Conservation (phyloP, 768 basidiomycete genomes). For the Lactarius psammicola region DNA sequence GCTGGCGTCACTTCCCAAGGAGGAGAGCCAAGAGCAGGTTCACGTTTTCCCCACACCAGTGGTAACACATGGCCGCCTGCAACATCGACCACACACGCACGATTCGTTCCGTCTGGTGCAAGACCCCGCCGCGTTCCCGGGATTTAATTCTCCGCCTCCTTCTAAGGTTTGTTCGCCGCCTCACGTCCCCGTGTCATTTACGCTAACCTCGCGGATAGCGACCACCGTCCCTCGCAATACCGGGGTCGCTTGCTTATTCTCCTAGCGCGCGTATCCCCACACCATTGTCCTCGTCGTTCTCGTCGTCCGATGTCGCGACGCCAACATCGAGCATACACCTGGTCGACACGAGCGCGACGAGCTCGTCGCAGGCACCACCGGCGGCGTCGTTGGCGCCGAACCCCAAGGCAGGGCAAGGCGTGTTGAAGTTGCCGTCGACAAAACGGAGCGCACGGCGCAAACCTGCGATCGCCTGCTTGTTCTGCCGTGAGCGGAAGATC, state of each 20-base stretch:
- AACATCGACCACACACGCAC: slow-evolving; percentile 8
- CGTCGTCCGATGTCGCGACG: slow-evolving; percentile 20
- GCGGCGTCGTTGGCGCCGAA: slow-evolving; percentile 8
- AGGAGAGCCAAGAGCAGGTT: slow-evolving; percentile 11
- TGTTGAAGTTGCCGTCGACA: slow-evolving; percentile 25
- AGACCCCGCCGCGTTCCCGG: slow-evolving; percentile 23
- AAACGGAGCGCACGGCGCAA: slow-evolving; percentile 25
- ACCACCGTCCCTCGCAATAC: slow-evolving; percentile 18
- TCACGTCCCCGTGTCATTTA: slow-evolving; percentile 6
- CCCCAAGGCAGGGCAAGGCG: slow-evolving; percentile 25
- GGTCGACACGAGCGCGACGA: not conserved
- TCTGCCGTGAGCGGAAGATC: slow-evolving; percentile 46
- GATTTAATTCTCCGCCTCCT: slow-evolving; percentile 6
- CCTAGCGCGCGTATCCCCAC: slow-evolving; percentile 10
- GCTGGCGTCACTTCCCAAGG: slow-evolving; percentile 11
- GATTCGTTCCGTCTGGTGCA: slow-evolving; percentile 21
- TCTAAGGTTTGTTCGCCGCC: slow-evolving; percentile 23
- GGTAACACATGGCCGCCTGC: slow-evolving; percentile 5
- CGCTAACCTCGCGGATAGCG: slow-evolving; percentile 13
- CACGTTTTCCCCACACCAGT: not conserved
- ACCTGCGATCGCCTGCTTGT: slow-evolving; percentile 39
- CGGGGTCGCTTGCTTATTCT: slow-evolving; percentile 5
- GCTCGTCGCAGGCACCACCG: slow-evolving; percentile 4
- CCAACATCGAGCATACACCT: slow-evolving; percentile 21
- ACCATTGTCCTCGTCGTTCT: slow-evolving; percentile 18